phyloP scores from a whole-genome alignment of 768 basidiomycete genomes.

The Panaeolus papilionaceus region DNA sequence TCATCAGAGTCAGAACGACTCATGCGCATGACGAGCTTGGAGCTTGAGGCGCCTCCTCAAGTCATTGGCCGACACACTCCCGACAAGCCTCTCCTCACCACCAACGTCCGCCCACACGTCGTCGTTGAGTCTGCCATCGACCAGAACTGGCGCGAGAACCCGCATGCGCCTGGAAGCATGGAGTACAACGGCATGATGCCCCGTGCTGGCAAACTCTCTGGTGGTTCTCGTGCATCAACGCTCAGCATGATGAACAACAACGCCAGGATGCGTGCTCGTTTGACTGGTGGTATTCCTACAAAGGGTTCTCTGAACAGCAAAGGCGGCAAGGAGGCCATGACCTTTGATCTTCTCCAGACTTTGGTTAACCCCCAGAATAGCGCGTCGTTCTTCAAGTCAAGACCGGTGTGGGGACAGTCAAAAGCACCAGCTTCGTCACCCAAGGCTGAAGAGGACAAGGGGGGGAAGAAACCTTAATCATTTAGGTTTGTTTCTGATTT shows the following conservation, averaged over 20 bases:
- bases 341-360: conserved; percentile 6
- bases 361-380: conserved; percentile 11
- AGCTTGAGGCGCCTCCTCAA: conserved; percentile 44
- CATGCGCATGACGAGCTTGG: conserved; percentile 36
- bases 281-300: neutral
- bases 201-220: neutral
- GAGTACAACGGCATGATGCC: conserved; percentile 42
- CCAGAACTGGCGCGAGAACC: conserved; percentile 46
- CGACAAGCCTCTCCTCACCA: conserved; percentile 40
- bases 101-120: conserved; percentile 38
- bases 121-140: conserved; percentile 28
- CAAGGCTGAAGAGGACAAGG: neutral
- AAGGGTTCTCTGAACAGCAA: conserved; percentile 2
- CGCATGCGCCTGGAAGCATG: conserved; percentile 53
- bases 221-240: neutral
- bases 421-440: neutral
- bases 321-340: conserved; percentile 6
- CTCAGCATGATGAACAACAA: conserved; percentile 14
- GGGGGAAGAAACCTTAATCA: neutral
- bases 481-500: neutral
- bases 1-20: conserved; percentile 30
- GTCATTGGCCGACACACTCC: conserved; percentile 49
- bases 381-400: conserved; percentile 10
- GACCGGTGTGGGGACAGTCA: conserved; percentile 4
- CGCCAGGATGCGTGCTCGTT: conserved; percentile 2